Conservation (phyloP, 2,329 filamentous ascomycete genomes). For the Arachnomyces sp. region DNA sequence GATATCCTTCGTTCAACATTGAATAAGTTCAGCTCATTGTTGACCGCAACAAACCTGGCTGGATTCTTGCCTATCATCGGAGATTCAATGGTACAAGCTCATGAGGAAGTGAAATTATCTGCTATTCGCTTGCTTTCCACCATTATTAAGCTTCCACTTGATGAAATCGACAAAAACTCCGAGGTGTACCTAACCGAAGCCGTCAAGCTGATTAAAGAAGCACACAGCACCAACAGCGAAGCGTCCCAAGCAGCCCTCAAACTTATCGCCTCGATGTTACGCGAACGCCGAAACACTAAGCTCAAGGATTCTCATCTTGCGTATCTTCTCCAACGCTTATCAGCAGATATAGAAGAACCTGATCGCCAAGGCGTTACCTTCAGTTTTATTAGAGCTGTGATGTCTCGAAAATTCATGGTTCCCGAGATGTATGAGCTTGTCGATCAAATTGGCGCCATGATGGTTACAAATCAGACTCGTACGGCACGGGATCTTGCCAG, state of each 20-base stretch:
- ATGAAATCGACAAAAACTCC: slow-evolving; percentile 59
- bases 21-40: slow-evolving; percentile 73
- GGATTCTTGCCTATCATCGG: slow-evolving; percentile 86
- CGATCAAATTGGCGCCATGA: slow-evolving; percentile 80
- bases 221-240: slow-evolving; percentile 72
- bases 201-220: slow-evolving; percentile 68
- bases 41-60: slow-evolving; percentile 69
- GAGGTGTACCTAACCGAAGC: slow-evolving; percentile 80
- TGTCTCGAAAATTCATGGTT: slow-evolving; percentile 78
- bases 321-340: slow-evolving; percentile 70
- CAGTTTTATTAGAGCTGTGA: slow-evolving; percentile 81
- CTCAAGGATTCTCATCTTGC: slow-evolving; percentile 78
- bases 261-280: slow-evolving; percentile 73
- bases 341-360: slow-evolving; percentile 85
- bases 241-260: slow-evolving; percentile 83
- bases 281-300: slow-evolving; percentile 67
- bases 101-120: slow-evolving; percentile 89
- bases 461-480: slow-evolving; percentile 92
- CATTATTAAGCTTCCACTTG: slow-evolving; percentile 75
- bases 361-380: slow-evolving; percentile 89
- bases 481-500: slow-evolving; percentile 80
- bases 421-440: slow-evolving; percentile 84
- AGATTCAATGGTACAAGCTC: slow-evolving; percentile 72
- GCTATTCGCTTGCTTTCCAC: slow-evolving; percentile 77
- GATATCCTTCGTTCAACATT: slow-evolving; percentile 80